Conservation (phyloP, 1,139 yeast genomes). For the Taphrina deformans region DNA sequence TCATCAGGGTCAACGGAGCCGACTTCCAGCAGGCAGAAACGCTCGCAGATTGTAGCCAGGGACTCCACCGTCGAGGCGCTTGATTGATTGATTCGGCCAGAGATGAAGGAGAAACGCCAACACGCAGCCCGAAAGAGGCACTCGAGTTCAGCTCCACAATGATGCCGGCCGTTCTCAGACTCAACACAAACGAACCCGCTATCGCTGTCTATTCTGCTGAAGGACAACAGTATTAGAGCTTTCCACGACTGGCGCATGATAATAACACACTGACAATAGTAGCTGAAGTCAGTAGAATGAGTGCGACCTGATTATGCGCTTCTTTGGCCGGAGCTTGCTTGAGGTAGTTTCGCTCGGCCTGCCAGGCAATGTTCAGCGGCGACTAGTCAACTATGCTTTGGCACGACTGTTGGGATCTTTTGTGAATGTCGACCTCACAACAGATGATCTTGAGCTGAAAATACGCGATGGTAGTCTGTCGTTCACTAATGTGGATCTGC, state of each 20-base stretch:
- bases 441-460: slow-evolving; percentile 20
- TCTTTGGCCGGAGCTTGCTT: slow-evolving; percentile 2
- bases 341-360: slow-evolving; percentile 9
- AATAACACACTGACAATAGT: not conserved
- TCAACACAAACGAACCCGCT: not conserved
- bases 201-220: too few relatives aligned
- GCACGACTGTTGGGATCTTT: slow-evolving; percentile 5
- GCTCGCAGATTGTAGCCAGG: too few relatives aligned
- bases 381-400: slow-evolving; percentile 18
- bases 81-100: too few relatives aligned
- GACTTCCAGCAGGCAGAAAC: too few relatives aligned
- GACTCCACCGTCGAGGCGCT: too few relatives aligned
- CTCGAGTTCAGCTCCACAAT: not conserved
- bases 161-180: not conserved
- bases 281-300: not conserved
- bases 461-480: slow-evolving; percentile 7
- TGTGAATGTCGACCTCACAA: slow-evolving; percentile 1
- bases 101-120: not conserved
- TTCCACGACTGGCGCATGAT: not conserved
- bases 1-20: too few relatives aligned
- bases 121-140: not conserved
- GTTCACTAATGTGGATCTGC: slow-evolving; percentile 16
- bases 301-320: not conserved
- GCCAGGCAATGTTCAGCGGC: slow-evolving; percentile 16
- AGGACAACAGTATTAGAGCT: not conserved